These are phyloP conservation scores for Cryomyces minteri DNA, from an alignment of 495 filamentous ascomycete genomes.

Conservation along the genomic window DNA sequence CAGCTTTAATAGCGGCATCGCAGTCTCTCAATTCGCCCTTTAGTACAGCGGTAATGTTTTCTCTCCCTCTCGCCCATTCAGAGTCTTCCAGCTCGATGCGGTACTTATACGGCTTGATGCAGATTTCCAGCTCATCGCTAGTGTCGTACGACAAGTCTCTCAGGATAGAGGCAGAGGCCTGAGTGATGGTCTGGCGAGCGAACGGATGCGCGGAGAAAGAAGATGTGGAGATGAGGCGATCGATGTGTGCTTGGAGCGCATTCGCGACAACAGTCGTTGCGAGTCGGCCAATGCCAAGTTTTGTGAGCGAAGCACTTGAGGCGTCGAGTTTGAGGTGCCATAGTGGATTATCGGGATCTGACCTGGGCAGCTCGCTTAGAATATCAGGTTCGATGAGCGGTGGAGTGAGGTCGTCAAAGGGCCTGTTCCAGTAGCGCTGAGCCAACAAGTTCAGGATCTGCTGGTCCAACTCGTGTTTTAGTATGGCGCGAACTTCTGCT, in stretches of 20 bases:
- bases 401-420: constrained; percentile 52
- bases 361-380: constrained; percentile 59
- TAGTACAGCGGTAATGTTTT: constrained; percentile 56
- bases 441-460: constrained; percentile 90
- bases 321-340: constrained; percentile 94
- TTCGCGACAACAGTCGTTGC: constrained; percentile 80
- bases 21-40: constrained; percentile 72
- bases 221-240: constrained; percentile 54
- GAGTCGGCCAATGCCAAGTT: constrained; percentile 79
- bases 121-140: constrained; percentile 96
- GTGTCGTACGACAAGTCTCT: constrained; percentile 93
- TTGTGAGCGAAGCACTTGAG: constrained; percentile 74
- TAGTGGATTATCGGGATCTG: constrained; percentile 63
- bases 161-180: constrained; percentile 71
- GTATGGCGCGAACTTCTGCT: constrained; percentile 66
- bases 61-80: constrained; percentile 72
- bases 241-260: constrained; percentile 71
- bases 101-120: constrained; percentile 97
- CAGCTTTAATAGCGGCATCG: constrained; percentile 53
- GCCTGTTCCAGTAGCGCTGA: constrained; percentile 93
- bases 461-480: constrained; percentile 89
- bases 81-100: constrained; percentile 83
- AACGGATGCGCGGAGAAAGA: constrained; percentile 83
- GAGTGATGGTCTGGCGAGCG: constrained; percentile 74
- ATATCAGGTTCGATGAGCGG: constrained; percentile 49